Evolutionary conservation across 2,329 filamentous ascomycete genomes (phyloP), one percentile per base, ranked within the genome.

Genomic region (Pseudogymnoascus sp.): DNA sequence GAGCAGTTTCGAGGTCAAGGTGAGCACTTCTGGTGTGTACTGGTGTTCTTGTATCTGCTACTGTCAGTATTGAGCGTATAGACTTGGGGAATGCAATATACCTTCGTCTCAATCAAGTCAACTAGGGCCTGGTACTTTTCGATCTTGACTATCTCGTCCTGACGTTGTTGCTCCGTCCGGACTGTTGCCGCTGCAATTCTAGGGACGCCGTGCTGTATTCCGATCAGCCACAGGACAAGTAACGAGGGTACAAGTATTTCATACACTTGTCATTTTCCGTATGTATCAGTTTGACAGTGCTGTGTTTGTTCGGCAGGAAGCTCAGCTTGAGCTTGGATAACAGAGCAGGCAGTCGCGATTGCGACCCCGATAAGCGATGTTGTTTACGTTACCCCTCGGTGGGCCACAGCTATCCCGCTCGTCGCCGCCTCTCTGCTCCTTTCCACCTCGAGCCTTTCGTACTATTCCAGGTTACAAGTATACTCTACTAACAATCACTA

Each of bases 181-280:
- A 80, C 78, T 64, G 77, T 74, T 60, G 75, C 77, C 68, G 80
- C 78, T 64, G 81, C 79, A 64, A 83, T 80, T 70, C 91, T 89
- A 70, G 89, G 83, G 73, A 95, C 82, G 71, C 90, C 91, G 81
- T 97, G 92, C 91, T 96, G 76, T 64, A 63, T 60, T 65, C 63
- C 64, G 59, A 67, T 68, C 70, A 72, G 70, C 65, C 62, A 62
- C 63, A 62, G 58, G 66, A 63, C 59, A 61, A 41, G 61, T 41
- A 60, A 32, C n/a, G 57, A 50, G 60, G 61, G 59, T 37, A 58
- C 8, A 38, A 60, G 50, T 61, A 41, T 43, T 59, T 62, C 69
- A 67, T 73, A 74, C 73, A 66, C 72, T 74, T 65, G 72, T 70
- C 73, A 74, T 74, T 38, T 64, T 70, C 16, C 14, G 30, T 50